Base-by-base conservation (phyloP, 2,329 filamentous ascomycete species). In the Neocatenulostroma microsporum region DNA sequence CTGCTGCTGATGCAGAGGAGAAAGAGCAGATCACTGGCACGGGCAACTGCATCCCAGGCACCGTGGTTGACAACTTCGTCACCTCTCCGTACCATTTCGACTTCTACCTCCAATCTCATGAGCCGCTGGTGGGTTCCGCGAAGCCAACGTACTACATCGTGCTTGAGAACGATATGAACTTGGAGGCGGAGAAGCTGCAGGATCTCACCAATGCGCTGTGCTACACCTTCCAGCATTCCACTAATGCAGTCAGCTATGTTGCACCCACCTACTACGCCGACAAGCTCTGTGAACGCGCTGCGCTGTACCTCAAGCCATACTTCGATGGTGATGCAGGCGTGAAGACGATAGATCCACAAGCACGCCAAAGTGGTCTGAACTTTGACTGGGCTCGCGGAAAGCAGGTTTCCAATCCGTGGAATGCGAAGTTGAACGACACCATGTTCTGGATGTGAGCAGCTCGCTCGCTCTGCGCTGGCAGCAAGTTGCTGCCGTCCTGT, bases 241-340 rank as follows among this genome's bases (percentile, higher is more conserved):
- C 52, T 0, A 36, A 33, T 1, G 51, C 46, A 0, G 55, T 62
- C 2, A 59, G 55, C 1, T 61, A 62, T 32, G 51, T 47, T 1
- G 23, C 56, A 3, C 60, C 60, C 0, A 51, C 61, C 1, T 63
- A 63, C 50, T 58, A 57, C 36, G 60, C 61, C 3, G 59, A 63
- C 37, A 48, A 49, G 0, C 51, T 64, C 3, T 64, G 60, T 41
- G 60, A 62, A 9, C 58, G 59, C 2, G 61, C 46, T 2, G 41
- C 48, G 4, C 15, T 7, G 14, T 60, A 55, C 35, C 37, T 21
- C 9, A 7, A 14, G 26, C 11, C 8, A 26, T 21, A 3, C 18
- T 12, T 17, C 20, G 32, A 34, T 15, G 21, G 21, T 13, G 32
- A 34, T 17, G 15, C 17, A n/a, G n/a, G n/a, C n/a, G n/a, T n/a